Percentiles rank a stretch among this genome's conserved stretches.
Conservation (phyloP, 2,329 filamentous ascomycete species). For the Cercospora citrullina region DNA sequence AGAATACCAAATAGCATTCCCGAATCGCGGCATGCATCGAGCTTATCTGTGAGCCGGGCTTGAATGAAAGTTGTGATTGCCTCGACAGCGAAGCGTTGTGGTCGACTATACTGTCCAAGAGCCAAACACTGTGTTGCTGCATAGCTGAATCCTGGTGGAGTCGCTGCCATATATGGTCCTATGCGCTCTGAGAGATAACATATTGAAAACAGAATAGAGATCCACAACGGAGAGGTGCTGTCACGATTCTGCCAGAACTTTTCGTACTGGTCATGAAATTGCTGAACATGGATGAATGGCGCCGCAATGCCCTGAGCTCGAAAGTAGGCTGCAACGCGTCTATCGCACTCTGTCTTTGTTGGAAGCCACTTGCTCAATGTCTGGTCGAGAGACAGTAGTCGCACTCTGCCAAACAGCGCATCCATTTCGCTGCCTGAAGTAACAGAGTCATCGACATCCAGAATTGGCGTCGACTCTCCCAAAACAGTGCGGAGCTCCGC, state of each 20-base stretch:
- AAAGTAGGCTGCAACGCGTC: slow-evolving; percentile 20
- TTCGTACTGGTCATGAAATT: slow-evolving; percentile 41
- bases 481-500: slow-evolving; percentile 20
- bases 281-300: slow-evolving; percentile 19
- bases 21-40: slow-evolving; percentile 15
- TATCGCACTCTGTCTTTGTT: slow-evolving; percentile 16
- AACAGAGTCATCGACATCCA: slow-evolving; percentile 3
- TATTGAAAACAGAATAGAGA: slow-evolving; percentile 47
- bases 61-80: slow-evolving; percentile 16
- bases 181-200: slow-evolving; percentile 16
- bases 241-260: slow-evolving; percentile 47
- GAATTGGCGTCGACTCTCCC: slow-evolving; percentile 1
- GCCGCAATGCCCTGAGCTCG: slow-evolving; percentile 20
- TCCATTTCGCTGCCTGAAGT: slow-evolving; percentile 13
- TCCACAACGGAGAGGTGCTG: slow-evolving; percentile 44
- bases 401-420: slow-evolving; percentile 19
- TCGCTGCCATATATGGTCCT: slow-evolving; percentile 1
- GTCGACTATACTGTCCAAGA: slow-evolving; percentile 15
- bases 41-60: slow-evolving; percentile 17
- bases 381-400: slow-evolving; percentile 3
- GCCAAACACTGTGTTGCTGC: slow-evolving; percentile 20
- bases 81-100: slow-evolving; percentile 20
- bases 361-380: slow-evolving; percentile 18
- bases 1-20: slow-evolving; percentile 16
- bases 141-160: slow-evolving; percentile 6